These are phyloP conservation scores for Metarhizium album DNA, from an alignment of 2,329 filamentous ascomycete genomes.

Conservation along the genomic window DNA sequence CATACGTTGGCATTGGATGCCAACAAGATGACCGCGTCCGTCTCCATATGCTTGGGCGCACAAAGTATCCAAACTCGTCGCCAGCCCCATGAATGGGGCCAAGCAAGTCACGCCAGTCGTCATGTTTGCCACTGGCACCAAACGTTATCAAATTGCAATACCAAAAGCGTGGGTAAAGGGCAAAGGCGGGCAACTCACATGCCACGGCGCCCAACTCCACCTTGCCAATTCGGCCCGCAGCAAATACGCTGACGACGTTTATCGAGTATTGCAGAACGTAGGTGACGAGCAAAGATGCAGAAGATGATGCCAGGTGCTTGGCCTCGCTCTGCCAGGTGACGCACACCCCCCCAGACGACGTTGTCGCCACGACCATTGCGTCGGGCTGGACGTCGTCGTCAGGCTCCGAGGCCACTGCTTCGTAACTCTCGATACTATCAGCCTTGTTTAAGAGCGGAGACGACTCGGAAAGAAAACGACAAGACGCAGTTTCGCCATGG, in stretches of 20 bases:
- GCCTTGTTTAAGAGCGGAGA: too few species aligned
- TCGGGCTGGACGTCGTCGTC: too few species aligned
- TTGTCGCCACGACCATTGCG: too few species aligned
- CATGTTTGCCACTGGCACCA: conserved; percentile 43
- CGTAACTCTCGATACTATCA: too few species aligned
- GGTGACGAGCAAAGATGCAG: conserved; percentile 53
- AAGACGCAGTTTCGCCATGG: too few species aligned
- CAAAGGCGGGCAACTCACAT: conserved; percentile 11
- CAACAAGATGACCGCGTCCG: conserved; percentile 74
- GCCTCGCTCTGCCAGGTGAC: conserved; percentile 73
- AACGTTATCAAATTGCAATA: not conserved
- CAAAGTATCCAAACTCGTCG: conserved; percentile 79
- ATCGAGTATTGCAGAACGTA: conserved; percentile 71
- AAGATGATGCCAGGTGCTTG: conserved; percentile 62
- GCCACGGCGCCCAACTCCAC: conserved; percentile 33
- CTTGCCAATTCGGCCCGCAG: conserved; percentile 61
- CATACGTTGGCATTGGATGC: conserved; percentile 72
- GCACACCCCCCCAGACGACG: too few species aligned
- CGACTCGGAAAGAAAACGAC: too few species aligned
- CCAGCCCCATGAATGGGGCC: conserved; percentile 65
- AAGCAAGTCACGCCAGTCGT: conserved; percentile 68
- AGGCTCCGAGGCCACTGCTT: too few species aligned
- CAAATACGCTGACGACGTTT: conserved; percentile 64
- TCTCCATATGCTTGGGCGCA: conserved; percentile 88
- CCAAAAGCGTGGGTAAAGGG: too few species aligned